These are phyloP conservation scores for Ceratobasidium sp. DNA, from an alignment of 1,284 basidiomycete genomes.

Conservation along the genomic window DNA sequence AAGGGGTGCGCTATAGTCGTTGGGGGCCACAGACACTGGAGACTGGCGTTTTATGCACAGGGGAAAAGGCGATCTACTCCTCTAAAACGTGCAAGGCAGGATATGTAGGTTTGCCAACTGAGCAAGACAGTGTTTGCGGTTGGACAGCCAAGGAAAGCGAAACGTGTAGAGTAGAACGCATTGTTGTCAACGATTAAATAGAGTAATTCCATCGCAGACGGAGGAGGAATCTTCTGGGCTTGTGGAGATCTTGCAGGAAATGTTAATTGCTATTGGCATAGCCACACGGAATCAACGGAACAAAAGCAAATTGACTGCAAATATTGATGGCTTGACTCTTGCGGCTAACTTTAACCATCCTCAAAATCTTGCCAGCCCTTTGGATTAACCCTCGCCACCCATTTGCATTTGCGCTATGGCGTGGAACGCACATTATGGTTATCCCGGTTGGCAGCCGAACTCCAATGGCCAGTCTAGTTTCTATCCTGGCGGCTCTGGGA, in stretches of 20 bases:
- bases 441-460: slow-evolving; percentile 8
- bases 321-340: neutral
- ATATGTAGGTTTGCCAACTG: neutral
- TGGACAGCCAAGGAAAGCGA: neutral
- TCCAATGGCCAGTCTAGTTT: slow-evolving; percentile 15
- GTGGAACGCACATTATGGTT: slow-evolving; percentile 2
- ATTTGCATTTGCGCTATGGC: neutral
- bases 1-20: neutral
- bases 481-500: slow-evolving; percentile 9
- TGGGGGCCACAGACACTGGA: neutral
- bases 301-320: neutral
- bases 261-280: neutral
- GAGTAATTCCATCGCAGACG: neutral
- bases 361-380: neutral
- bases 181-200: neutral
- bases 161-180: neutral
- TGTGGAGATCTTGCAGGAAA: neutral
- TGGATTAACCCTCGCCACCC: neutral
- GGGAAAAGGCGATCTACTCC: neutral
- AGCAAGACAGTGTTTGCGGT: slow-evolving; percentile 1
- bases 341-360: neutral
- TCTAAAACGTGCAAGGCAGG: slow-evolving; percentile 1
- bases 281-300: slow-evolving; percentile 13
- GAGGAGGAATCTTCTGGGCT: slow-evolving; percentile 2
- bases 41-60: neutral